A percentile compares a stretch with the other conserved stretches of the same genome.
phyloP scores from a whole-genome alignment of 371 early-diverging fungal genomes.

The Lichtheimia hyalospora region DNA sequence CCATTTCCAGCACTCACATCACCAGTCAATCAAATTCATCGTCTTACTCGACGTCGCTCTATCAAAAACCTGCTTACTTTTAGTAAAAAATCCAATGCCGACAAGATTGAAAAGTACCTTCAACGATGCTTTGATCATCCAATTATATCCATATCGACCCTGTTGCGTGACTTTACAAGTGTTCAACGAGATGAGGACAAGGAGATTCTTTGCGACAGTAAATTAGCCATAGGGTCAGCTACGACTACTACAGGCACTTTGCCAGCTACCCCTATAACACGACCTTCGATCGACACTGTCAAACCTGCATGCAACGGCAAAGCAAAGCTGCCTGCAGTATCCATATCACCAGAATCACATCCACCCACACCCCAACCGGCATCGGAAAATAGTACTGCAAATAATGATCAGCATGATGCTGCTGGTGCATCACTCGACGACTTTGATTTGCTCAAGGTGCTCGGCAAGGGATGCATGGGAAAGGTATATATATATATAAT shows the following conservation, averaged over 20 bases:
- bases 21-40: constrained; percentile 22
- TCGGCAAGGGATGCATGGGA: constrained; percentile 82
- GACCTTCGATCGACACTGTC: background rate
- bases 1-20: constrained; percentile 35
- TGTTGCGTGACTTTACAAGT: constrained; percentile 44
- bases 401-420: constrained; percentile 3
- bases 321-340: background rate
- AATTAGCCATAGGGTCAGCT: constrained; percentile 10
- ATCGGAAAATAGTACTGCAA: background rate
- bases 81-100: constrained; percentile 37
- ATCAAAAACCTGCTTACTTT: constrained; percentile 28
- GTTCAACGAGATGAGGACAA: constrained; percentile 49
- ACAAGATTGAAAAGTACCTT: constrained; percentile 45
- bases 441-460: constrained; percentile 64
- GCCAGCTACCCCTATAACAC: constrained; percentile 2
- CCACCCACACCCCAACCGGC: background rate
- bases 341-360: background rate
- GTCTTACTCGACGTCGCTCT: constrained; percentile 23
- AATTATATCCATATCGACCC: constrained; percentile 33
- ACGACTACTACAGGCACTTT: constrained; percentile 1
- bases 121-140: constrained; percentile 44
- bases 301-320: too few relatives aligned
- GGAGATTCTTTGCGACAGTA: background rate
- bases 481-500: constrained; percentile 37
- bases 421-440: constrained; percentile 35